Evolutionary conservation across 1,139 yeast genomes (phyloP), one percentile per base, ranked within the genome.

Genomic region (Diutina mesorugosa): DNA sequence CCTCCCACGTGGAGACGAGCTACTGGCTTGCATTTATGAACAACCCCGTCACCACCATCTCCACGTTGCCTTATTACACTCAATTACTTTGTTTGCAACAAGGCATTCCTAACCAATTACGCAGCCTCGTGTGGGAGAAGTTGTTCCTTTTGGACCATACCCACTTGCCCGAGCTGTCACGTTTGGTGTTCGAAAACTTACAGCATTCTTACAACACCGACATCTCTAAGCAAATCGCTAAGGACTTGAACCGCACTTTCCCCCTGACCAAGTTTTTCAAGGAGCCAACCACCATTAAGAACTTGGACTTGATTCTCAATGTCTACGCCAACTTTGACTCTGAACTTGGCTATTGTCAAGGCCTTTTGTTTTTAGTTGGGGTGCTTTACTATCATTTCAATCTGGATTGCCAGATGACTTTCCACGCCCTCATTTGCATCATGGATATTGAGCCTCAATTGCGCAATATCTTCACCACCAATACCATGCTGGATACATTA

Each of bases 341-440:
- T 56, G 87, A 84, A 62, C 80, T 84, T 60, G 90, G 90, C 8
- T 84, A 84, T 65, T 84, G 90, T 65, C 90, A 84, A 66, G 90
- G 90, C 6, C 69, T 85, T 38, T 77, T 85, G 35, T 85, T 85
- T 64, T 69, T 85, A 51, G 87, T 83, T 12, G 88, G 87, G 4
- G 84, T 85, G 8, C 69, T 84, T 56, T 73, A 80, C 60, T 76
- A 82, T 66, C 75, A 73, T 72, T 81, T 72, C 69, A 73, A 74
- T 10, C 53, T 50, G 41, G 72, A 73, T 59, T 77, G 78, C 59
- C 73, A 67, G 66, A 72, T 72, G 68, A 84, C 74, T 47, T 84
- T 76, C 70, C 85, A 76, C 69, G 76, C 80, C 16, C 71, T 85
- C 59, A 79, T 81, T 46, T 77, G 78, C 55, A 72, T 84, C 50